Percentiles rank a stretch among this genome's conserved stretches.
Conservation (phyloP, 495 filamentous ascomycete genomes). For the Penicillium lagena region DNA sequence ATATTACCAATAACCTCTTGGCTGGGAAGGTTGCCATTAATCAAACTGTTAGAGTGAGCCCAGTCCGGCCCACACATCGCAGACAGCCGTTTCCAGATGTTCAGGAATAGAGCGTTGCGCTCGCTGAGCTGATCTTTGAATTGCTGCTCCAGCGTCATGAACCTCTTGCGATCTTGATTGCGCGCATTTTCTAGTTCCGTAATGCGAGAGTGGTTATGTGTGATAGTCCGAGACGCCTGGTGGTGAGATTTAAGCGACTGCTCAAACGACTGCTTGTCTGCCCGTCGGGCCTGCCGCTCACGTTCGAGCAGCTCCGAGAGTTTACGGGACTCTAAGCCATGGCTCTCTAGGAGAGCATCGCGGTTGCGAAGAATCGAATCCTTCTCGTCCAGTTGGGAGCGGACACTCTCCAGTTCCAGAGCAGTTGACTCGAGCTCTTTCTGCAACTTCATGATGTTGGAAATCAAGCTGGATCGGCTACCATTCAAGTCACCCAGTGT, state of each 20-base stretch:
- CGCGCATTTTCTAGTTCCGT: slow-evolving; percentile 74
- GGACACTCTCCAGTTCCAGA: slow-evolving; percentile 71
- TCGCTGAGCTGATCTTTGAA: slow-evolving; percentile 83
- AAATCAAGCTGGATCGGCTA: slow-evolving; percentile 77
- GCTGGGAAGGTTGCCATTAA: slow-evolving; percentile 78
- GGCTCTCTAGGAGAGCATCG: slow-evolving; percentile 84
- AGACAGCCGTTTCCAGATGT: slow-evolving; percentile 81
- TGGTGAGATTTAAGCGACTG: slow-evolving; percentile 80
- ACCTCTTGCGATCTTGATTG: slow-evolving; percentile 65
- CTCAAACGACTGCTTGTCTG: slow-evolving; percentile 81
- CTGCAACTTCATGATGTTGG: slow-evolving; percentile 82
- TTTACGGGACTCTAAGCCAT: slow-evolving; percentile 78
- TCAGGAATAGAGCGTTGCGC: slow-evolving; percentile 78
- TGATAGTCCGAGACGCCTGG: slow-evolving; percentile 72
- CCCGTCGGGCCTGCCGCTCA: slow-evolving; percentile 75
- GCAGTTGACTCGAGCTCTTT: slow-evolving; percentile 77
- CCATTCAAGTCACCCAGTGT: slow-evolving; percentile 79
- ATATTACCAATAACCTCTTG: slow-evolving; percentile 72
- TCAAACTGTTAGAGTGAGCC: slow-evolving; percentile 81
- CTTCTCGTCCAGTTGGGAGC: slow-evolving; percentile 73
- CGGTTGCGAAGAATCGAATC: slow-evolving; percentile 84
- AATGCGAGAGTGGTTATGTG: slow-evolving; percentile 75
- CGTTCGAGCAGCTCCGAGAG: slow-evolving; percentile 86
- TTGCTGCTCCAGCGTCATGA: slow-evolving; percentile 65
- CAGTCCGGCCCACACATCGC: slow-evolving; percentile 86